Conservation (phyloP, 768 basidiomycete genomes). For the Termitomyces sp. region DNA sequence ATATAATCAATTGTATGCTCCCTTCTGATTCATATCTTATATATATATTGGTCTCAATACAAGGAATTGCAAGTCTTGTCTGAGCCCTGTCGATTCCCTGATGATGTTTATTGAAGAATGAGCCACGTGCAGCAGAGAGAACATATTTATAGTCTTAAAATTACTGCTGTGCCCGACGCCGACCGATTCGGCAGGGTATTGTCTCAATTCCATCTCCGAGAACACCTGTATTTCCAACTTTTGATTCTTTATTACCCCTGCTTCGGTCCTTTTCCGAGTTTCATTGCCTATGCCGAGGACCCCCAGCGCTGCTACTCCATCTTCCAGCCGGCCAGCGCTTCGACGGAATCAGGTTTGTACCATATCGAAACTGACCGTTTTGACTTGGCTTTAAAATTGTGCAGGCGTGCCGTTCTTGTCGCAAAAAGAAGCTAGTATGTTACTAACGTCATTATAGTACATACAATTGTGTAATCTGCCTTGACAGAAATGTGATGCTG, state of each 20-base stretch:
- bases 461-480: background rate
- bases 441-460: background rate
- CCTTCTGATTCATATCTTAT: too few relatives aligned
- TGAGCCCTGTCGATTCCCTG: too few relatives aligned
- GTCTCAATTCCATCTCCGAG: background rate
- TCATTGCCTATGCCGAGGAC: conserved; percentile 62
- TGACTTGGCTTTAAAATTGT: background rate
- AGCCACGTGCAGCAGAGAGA: background rate
- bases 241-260: background rate
- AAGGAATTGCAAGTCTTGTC: too few relatives aligned
- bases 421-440: conserved; percentile 80
- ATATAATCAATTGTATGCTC: too few relatives aligned
- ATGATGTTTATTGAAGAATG: background rate
- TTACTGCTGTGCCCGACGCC: background rate
- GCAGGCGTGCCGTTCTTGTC: conserved; percentile 79
- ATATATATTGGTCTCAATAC: too few relatives aligned
- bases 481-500: conserved; percentile 81
- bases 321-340: conserved; percentile 57
- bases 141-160: background rate
- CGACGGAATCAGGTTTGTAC: conserved; percentile 71
- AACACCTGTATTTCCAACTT: background rate
- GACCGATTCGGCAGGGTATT: background rate
- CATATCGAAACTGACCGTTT: background rate
- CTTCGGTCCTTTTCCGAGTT: background rate
- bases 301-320: conserved; percentile 37